Evolutionary conservation across 495 filamentous ascomycete genomes (phyloP).

Genomic region (Lepraria neglecta): DNA sequence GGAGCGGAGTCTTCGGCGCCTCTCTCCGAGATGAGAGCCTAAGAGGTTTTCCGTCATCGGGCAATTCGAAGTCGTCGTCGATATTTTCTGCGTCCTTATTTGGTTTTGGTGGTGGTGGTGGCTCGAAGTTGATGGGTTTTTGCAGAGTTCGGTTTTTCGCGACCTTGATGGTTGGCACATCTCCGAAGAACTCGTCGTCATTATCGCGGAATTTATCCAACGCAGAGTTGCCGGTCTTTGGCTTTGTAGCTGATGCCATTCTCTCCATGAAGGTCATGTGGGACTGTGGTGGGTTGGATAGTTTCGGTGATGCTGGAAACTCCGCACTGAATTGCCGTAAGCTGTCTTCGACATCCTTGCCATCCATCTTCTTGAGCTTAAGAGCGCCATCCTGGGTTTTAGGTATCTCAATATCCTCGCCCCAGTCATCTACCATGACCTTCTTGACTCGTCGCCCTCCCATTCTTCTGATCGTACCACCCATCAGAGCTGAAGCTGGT

Average conservation of each 20-base stretch:
- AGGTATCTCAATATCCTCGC: constrained; percentile 81
- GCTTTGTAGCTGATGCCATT: constrained; percentile 20
- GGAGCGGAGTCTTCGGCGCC: constrained; percentile 45
- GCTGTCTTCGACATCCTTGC: constrained; percentile 58
- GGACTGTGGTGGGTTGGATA: constrained; percentile 25
- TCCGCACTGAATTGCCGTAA: constrained; percentile 57
- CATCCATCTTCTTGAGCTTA: constrained; percentile 56
- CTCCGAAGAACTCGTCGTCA: constrained; percentile 54
- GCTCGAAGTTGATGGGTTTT: constrained; percentile 45
- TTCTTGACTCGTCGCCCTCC: constrained; percentile 74
- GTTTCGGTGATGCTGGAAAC: constrained; percentile 28
- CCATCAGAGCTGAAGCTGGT: constrained; percentile 86
- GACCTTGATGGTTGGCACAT: constrained; percentile 64
- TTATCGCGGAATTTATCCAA: constrained; percentile 57
- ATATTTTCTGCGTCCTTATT: constrained; percentile 57
- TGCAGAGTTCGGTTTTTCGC: constrained; percentile 50
- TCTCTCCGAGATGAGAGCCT: constrained; percentile 55
- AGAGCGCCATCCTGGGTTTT: constrained; percentile 49
- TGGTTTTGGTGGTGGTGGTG: constrained; percentile 38
- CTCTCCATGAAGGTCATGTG: constrained; percentile 28
- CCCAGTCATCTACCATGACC: constrained; percentile 79
- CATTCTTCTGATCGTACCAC: constrained; percentile 88
- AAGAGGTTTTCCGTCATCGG: constrained; percentile 50
- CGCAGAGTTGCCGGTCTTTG: constrained; percentile 25
- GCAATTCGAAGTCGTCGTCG: constrained; percentile 72